Base-by-base conservation (phyloP, 352 stramenopile species). In the Aphanomyces cochlioides region DNA sequence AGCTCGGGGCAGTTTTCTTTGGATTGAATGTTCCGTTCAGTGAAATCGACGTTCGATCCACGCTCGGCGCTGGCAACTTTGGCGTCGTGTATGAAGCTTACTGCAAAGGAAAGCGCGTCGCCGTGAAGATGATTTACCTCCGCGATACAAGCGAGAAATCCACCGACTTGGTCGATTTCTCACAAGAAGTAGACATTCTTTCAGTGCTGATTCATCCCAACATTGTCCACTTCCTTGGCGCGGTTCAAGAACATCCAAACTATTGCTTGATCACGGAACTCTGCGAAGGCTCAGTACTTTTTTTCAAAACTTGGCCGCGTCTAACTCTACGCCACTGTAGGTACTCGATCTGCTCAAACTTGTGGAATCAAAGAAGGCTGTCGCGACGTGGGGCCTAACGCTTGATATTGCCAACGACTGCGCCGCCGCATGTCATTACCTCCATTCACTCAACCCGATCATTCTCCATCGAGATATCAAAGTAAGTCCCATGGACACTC, bases 131-230 rank as follows among this genome's bases (percentile, higher is more conserved):
- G 37, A 73, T 92, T 17, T 73, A 88, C 13, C 74, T 82, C 43
- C 75, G 85, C 58, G 76, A 84, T 39, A 81, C 82, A 67, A 84
- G 78, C 37, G 74, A 74, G 36, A 89, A 89, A 71, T 84, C 76
- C 21, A 70, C 12, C 47, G 64, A 70, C 38, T 74, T 89, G 7
- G 74, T 80, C 28, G 78, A 94, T 67, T 94, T 94, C 63, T 80
- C 85, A 48, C 90, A 92, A 60, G 85, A 94, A 66, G 75, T 94
- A 41, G 83, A 85, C n/a, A 93, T 94, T 69, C 80, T 94, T 19
- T 90, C 82, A 2, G 79, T 92, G 47, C 75, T 92, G 21, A 83
- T 84, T 38, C 83, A 94, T 66, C 72, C 84, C 7, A 92, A 86
- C 67, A 92, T 94, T 53, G 84, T 94, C 8, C 83, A 90, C 70